Conservation (phyloP, 176 grass and related monocot species). For the Stipa capillata region DNA sequence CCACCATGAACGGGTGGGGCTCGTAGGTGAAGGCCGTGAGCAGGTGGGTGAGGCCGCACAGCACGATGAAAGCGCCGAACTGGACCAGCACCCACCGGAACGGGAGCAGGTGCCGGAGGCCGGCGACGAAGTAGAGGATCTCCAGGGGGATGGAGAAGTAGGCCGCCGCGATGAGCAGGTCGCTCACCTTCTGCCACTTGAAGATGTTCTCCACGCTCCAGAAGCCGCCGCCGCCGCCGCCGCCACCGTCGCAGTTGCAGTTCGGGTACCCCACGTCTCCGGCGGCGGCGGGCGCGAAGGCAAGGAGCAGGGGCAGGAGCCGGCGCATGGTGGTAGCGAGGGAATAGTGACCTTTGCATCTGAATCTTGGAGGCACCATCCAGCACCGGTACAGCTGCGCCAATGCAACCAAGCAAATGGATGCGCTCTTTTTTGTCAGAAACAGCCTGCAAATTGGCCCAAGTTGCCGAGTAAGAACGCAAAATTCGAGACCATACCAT, state of each 20-base stretch:
- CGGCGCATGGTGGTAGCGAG: no score
- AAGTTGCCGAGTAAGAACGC: no score
- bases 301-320: no score
- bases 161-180: constrained; percentile 68
- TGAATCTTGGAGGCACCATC: no score
- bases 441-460: no score
- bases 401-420: no score
- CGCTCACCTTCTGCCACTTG: constrained; percentile 69
- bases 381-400: no score
- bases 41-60: constrained; percentile 69
- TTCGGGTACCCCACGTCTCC: no score
- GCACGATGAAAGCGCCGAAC: constrained; percentile 73
- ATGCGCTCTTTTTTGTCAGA: no score
- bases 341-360: no score
- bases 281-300: no score
- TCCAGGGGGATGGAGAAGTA: constrained; percentile 92
- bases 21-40: constrained; percentile 65
- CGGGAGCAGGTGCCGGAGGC: constrained; percentile 64
- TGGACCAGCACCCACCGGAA: constrained; percentile 81
- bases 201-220: constrained; percentile 52
- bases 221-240: constrained; percentile 11
- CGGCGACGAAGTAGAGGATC: constrained; percentile 71
- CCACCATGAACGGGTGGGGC: constrained; percentile 57
- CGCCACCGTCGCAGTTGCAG: constrained; percentile 37
- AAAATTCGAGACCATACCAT: no score